These are phyloP conservation scores for Apiotrichum gamsii DNA, from an alignment of 1,284 basidiomycete genomes.

Conservation along the genomic window DNA sequence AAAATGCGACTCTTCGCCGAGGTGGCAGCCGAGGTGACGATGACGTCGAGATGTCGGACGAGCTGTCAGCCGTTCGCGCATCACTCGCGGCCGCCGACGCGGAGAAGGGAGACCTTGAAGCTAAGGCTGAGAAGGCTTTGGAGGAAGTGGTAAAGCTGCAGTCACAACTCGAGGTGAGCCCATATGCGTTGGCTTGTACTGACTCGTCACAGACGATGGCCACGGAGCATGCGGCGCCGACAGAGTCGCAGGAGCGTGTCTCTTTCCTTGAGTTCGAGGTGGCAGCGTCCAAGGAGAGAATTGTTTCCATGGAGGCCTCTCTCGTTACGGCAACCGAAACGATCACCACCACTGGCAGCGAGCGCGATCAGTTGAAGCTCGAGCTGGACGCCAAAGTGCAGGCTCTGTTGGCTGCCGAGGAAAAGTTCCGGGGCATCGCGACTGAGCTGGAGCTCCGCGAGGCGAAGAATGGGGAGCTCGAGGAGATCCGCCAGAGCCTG, in stretches of 20 bases:
- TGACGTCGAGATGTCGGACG: conserved; percentile 6
- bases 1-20: conserved; percentile 18
- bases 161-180: no score
- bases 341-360: background rate
- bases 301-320: conserved; percentile 4
- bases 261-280: conserved; percentile 3
- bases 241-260: conserved; percentile 2
- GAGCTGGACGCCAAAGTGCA: background rate
- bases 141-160: no score
- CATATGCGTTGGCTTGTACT: background rate
- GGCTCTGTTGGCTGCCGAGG: background rate
- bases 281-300: background rate
- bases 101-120: no score
- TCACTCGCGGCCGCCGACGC: no score
- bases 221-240: no score
- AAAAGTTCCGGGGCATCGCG: background rate
- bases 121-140: no score
- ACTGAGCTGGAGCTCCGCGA: background rate
- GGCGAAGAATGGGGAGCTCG: no score
- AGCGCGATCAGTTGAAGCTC: conserved; percentile 4
- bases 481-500: no score
- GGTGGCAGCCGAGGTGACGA: background rate
- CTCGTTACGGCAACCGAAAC: conserved; percentile 1
- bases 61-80: no score
- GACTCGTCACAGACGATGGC: background rate